Percentiles rank a stretch among this genome's conserved stretches.
phyloP scores from a whole-genome alignment of 2,329 filamentous ascomycete genomes.

The Phialocephala sp. region DNA sequence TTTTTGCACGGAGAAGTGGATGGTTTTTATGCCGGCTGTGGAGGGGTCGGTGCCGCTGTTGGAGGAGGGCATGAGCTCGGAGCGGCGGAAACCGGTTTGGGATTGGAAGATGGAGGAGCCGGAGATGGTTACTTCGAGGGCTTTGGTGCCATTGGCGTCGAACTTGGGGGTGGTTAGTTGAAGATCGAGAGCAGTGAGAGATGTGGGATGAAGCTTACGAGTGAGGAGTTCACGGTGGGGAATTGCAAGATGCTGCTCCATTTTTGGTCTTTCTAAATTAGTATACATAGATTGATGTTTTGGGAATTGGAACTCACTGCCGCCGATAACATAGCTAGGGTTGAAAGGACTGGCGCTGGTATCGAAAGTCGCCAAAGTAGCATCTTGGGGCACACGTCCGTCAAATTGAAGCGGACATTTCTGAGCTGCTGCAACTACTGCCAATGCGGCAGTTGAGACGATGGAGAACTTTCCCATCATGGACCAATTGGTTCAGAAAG shows the following conservation, averaged over 20 bases:
- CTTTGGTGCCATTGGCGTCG: slow-evolving; percentile 26
- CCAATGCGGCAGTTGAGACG: slow-evolving; percentile 17
- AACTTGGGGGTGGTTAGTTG: slow-evolving; percentile 21
- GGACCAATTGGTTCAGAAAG: neutral
- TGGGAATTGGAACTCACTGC: slow-evolving; percentile 4
- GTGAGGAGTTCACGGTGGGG: slow-evolving; percentile 48
- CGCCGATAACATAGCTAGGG: slow-evolving; percentile 57
- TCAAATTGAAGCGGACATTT: slow-evolving; percentile 52
- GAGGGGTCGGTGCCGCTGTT: slow-evolving; percentile 57
- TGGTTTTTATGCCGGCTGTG: slow-evolving; percentile 61
- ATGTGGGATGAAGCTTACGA: slow-evolving; percentile 42
- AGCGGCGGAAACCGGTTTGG: slow-evolving; percentile 65
- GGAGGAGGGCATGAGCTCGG: slow-evolving; percentile 59
- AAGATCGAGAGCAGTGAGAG: neutral
- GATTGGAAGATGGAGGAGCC: slow-evolving; percentile 58
- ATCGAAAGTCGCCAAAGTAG: slow-evolving; percentile 50
- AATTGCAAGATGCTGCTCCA: slow-evolving; percentile 59
- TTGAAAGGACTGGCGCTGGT: slow-evolving; percentile 52
- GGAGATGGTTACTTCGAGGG: slow-evolving; percentile 34
- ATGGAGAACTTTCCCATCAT: neutral
- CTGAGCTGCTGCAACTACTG: slow-evolving; percentile 37
- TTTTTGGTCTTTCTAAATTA: slow-evolving; percentile 48
- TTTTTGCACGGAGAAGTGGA: slow-evolving; percentile 65
- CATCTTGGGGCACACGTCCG: slow-evolving; percentile 50
- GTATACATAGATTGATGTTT: neutral